These are phyloP conservation scores for Monosporascus sp. DNA, from an alignment of 2,329 filamentous ascomycete genomes.

Conservation along the genomic window DNA sequence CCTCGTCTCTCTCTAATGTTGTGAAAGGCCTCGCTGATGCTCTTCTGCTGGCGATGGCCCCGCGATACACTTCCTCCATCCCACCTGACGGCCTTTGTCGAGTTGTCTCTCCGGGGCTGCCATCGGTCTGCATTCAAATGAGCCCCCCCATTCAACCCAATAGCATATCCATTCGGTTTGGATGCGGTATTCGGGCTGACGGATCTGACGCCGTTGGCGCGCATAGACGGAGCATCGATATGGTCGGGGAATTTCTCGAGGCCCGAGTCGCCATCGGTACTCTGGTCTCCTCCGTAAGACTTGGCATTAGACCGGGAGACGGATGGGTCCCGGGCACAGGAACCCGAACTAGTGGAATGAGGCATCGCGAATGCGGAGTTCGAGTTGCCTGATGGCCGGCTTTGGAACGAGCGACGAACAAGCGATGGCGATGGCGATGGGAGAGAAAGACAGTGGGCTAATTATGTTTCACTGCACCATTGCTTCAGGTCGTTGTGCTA, in stretches of 20 bases:
- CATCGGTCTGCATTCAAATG: slow-evolving; percentile 25
- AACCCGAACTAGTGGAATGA: slow-evolving; percentile 26
- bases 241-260: slow-evolving; percentile 30
- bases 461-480: not conserved
- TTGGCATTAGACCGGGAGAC: slow-evolving; percentile 23
- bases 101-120: slow-evolving; percentile 22
- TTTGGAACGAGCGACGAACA: slow-evolving; percentile 23
- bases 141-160: slow-evolving; percentile 24
- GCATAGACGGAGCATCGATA: slow-evolving; percentile 27
- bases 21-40: slow-evolving; percentile 79
- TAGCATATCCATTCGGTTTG: slow-evolving; percentile 23
- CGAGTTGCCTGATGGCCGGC: slow-evolving; percentile 8
- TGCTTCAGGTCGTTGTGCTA: not conserved
- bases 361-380: slow-evolving; percentile 19
- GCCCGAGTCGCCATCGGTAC: slow-evolving; percentile 20
- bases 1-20: slow-evolving; percentile 74
- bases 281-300: slow-evolving; percentile 13
- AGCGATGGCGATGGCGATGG: slow-evolving; percentile 3
- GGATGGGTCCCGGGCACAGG: slow-evolving; percentile 25
- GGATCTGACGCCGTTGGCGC: slow-evolving; percentile 18
- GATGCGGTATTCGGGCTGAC: slow-evolving; percentile 15
- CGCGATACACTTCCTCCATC: slow-evolving; percentile 23
- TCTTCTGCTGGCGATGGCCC: slow-evolving; percentile 61
- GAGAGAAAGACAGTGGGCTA: not conserved
- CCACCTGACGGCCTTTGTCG: slow-evolving; percentile 19